These are phyloP conservation scores for Aquilaria yunnanensis DNA, from an alignment of 345 rosid genomes.

Conservation along the genomic window DNA sequence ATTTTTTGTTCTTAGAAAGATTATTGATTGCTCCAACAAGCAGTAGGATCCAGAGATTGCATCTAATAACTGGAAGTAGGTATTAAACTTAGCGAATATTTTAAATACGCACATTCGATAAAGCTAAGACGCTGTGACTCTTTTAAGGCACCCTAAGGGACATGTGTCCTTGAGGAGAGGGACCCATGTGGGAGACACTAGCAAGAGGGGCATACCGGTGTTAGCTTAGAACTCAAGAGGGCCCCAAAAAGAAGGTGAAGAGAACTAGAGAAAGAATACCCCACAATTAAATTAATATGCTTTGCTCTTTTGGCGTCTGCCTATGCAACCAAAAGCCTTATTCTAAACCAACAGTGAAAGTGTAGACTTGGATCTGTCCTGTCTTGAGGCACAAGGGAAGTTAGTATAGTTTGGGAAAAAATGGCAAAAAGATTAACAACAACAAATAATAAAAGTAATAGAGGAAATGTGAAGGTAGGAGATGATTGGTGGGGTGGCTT, in stretches of 20 bases:
- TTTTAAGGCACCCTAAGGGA: conserved; percentile 37
- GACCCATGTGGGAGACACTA: conserved; percentile 16
- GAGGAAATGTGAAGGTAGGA: conserved; percentile 43
- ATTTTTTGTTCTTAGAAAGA: too few relatives aligned
- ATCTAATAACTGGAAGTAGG: too few relatives aligned
- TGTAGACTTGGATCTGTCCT: not conserved
- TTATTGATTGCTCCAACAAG: too few relatives aligned
- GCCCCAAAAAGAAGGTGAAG: conserved; percentile 15
- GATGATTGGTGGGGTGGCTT: conserved; percentile 55
- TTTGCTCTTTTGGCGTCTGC: not conserved
- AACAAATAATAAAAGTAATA: too few relatives aligned
- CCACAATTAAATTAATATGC: not conserved
- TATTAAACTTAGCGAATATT: too few relatives aligned
- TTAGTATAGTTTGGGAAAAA: not conserved
- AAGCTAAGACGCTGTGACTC: conserved; percentile 23
- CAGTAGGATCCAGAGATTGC: too few relatives aligned
- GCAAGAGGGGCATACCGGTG: too few relatives aligned
- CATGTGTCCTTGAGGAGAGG: conserved; percentile 13
- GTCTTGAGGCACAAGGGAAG: conserved; percentile 37
- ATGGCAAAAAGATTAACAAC: not conserved
- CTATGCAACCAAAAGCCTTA: conserved; percentile 1
- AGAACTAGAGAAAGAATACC: conserved; percentile 1
- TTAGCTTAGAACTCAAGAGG: conserved; percentile 23
- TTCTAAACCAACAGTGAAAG: not conserved
- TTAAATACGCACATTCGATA: too few relatives aligned